Base-by-base conservation (phyloP, 148 eudicot species). In the Tetragonia tetragonoides region DNA sequence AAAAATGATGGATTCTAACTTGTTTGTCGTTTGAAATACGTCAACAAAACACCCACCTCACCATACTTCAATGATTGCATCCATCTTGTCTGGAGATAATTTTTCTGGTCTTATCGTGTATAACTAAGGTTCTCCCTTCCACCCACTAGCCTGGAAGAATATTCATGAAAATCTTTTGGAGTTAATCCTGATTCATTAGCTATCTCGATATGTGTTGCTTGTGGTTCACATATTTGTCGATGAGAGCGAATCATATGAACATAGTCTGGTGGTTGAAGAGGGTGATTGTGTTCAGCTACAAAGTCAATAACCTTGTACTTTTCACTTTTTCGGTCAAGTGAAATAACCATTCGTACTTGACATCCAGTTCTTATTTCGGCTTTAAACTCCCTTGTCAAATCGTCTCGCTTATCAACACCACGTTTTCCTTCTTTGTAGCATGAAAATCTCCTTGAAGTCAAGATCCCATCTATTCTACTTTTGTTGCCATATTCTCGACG, bases 301-400 rank as follows among this genome's bases (percentile, higher is more conserved):
- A 78, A 85, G 28, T 68, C 74, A 41, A 66, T 16, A 21, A 81
- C 63, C 44, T 23, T 63, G 24, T 41, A 62, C 41, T 2, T 75
- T 7, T 28, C 10, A 42, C 2, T 23, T 63, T 75, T 46, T 10
- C 77, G 70, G 62, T 79, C 71, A 73, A 57, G 73, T 70, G 65
- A 59, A 66, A 84, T 71, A 47, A 54, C 40, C 78, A 85, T 65
- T 3, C 72, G 80, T 70, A 84, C 82, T 71, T 61, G 59, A 68
- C 84, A 78, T 20, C 77, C 75, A 49, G 81, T 78, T 76, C 87
- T 79, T 62, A 80, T 81, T 66, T 85, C 73, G 7, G 47, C 61
- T 37, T 49, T 74, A 18, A 66, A 10, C 2, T 59, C 24, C 59
- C 59, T 74, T 7, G 75, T 72, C 47, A 44, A 44, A 9, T 44